A percentile compares a stretch with the other conserved stretches of the same genome.
Evolutionary conservation across 139 green algal species (phyloP).

Genomic region (Ostreobium quekettii): DNA sequence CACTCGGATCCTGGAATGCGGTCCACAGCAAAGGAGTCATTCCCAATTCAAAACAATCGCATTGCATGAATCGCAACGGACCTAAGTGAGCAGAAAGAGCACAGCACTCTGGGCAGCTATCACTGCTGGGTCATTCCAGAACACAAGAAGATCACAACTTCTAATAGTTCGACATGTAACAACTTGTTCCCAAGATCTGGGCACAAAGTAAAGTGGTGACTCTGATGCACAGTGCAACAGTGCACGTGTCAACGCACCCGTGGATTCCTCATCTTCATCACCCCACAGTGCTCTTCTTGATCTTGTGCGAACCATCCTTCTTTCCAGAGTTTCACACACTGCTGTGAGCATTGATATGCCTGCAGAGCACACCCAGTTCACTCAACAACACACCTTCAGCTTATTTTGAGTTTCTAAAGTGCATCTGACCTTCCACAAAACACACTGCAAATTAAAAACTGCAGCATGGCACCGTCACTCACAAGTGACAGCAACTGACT

Average conservation of each 20-base stretch:
- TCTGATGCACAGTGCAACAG: not conserved
- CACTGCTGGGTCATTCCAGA: too few species aligned
- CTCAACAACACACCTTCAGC: not conserved
- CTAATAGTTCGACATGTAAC: too few species aligned
- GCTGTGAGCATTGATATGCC: slow-evolving; percentile 80
- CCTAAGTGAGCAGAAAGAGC: too few species aligned
- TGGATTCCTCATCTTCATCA: slow-evolving; percentile 43
- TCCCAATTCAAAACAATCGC: slow-evolving; percentile 1
- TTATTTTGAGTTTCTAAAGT: not conserved
- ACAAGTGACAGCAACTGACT: slow-evolving; percentile 7
- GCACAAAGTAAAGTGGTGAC: not conserved
- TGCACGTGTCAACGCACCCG: not conserved
- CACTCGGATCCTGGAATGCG: slow-evolving; percentile 55
- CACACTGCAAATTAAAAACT: too few species aligned
- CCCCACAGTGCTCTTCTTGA: slow-evolving; percentile 27
- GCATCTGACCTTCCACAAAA: too few species aligned
- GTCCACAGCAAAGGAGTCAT: not conserved
- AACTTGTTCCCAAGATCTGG: too few species aligned
- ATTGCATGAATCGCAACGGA: not conserved
- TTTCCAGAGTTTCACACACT: slow-evolving; percentile 67
- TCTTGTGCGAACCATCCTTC: slow-evolving; percentile 67
- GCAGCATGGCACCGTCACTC: not conserved
- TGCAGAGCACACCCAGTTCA: slow-evolving; percentile 50
- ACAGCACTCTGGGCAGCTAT: too few species aligned
- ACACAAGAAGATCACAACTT: too few species aligned